Evolutionary conservation across 1,139 yeast species (phyloP).

Genomic region (Geotrichum reessii): DNA sequence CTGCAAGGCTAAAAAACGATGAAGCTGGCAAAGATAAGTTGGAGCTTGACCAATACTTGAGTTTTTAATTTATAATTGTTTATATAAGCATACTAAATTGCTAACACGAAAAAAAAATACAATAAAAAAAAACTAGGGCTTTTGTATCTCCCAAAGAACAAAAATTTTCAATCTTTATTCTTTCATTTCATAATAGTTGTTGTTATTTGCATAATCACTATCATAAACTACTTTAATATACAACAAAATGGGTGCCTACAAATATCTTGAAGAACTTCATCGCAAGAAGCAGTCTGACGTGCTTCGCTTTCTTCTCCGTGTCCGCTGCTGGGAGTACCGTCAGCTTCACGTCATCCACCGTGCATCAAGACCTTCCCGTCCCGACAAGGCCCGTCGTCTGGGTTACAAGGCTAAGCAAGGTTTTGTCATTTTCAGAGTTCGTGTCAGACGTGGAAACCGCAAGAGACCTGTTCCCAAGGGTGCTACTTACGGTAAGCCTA

Average conservation of each 20-base stretch:
- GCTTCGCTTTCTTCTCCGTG: conserved; percentile 96
- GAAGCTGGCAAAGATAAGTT: too few species aligned
- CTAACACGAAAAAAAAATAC: too few species aligned
- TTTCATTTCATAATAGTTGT: too few species aligned
- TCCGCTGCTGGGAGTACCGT: conserved; percentile 99
- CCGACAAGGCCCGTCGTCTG: conserved; percentile 99
- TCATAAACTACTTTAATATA: too few species aligned
- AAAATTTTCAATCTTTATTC: too few species aligned
- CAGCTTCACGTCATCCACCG: conserved; percentile 98
- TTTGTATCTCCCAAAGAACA: too few species aligned
- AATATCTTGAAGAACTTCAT: conserved; percentile 97
- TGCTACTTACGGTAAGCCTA: conserved; percentile 99
- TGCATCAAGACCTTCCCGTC: conserved; percentile 97
- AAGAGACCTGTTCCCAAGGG: conserved; percentile 99
- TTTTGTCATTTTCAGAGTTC: conserved; percentile 93
- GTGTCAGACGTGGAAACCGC: conserved; percentile 99
- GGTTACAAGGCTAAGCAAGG: conserved; percentile 99
- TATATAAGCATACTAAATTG: too few species aligned
- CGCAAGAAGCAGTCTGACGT: conserved; percentile 99
- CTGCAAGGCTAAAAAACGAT: too few species aligned
- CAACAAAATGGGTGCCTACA: conserved; percentile 99
- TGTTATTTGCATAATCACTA: too few species aligned
- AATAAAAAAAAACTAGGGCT: too few species aligned
- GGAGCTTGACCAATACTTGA: too few species aligned
- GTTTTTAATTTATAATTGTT: too few species aligned